Base-by-base conservation (phyloP, 129 eudicot species). In the Flaveria brownii region DNA sequence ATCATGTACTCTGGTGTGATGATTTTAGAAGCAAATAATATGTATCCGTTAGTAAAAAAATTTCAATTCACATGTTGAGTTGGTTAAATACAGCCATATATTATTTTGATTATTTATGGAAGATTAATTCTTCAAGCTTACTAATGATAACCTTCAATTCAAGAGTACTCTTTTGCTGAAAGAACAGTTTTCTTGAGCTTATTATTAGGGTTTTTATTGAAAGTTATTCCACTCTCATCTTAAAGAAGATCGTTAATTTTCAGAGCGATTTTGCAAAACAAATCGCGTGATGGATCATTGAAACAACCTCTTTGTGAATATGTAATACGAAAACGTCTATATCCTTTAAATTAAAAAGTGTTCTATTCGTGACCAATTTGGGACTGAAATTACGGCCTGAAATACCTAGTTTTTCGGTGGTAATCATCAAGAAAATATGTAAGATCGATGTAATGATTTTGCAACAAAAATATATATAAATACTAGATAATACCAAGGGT, bases 381-480 rank as follows among this genome's bases (percentile, higher is more conserved):
- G 41, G 41, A 36, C 7, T 36, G 41, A 36, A 36, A 36, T 36
- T 36, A 36, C 41, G 41, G 41, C 1, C 7, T 36, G 8, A 36
- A 36, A 36, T 36, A 36, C 41, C 41, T 36, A 36, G 41, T 5
- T 36, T 36, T 36, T 36, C 8, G 41, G 7, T 41, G 47, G 20
- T 77, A 60, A 25, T 41, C 46, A 16, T 57, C 55, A 52, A 66
- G 13, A 50, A 2, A 14, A 17, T 6, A 55, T 76, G 20, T 62
- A 75, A 43, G 60, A 64, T 67, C 65, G 41, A 36, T 36, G 68
- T 71, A 43, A 72, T 83, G 77, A 82, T 72, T 60, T 70, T 79
- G 75, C 72, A 70, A 80, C 75, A 50, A 81, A 52, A 47, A 54
- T 55, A 63, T 64, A 2, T 20, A 54, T 56, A 15, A 54, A 67